Conservation (phyloP, 169 alveolate species). For the Ichthyophthirius multifiliis region DNA sequence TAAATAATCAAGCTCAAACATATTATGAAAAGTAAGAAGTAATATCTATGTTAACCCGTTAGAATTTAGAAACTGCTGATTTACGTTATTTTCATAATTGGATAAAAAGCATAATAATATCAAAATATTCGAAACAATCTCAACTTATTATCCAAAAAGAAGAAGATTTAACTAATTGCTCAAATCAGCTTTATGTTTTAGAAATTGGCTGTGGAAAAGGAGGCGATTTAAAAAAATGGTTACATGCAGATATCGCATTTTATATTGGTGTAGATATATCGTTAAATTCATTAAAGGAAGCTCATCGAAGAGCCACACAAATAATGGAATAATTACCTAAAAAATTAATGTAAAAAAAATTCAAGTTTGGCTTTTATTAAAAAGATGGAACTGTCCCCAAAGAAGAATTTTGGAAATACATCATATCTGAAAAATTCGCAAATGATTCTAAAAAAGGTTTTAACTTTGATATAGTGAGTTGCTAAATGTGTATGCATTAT, state of each 20-base stretch:
- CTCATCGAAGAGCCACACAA: constrained; percentile 50
- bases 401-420: constrained; percentile 1
- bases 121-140: constrained; percentile 43
- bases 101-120: constrained; percentile 65
- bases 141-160: background rate
- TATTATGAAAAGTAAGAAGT: background rate
- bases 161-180: background rate
- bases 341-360: background rate
- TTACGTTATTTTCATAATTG: constrained; percentile 73
- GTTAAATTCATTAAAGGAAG: constrained; percentile 47
- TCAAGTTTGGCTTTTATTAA: constrained; percentile 9
- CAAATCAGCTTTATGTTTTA: constrained; percentile 39
- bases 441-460: background rate
- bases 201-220: constrained; percentile 84
- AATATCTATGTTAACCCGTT: background rate
- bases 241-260: constrained; percentile 51
- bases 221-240: constrained; percentile 80
- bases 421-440: background rate
- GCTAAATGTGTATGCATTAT: constrained; percentile 15
- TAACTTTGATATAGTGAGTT: constrained; percentile 31
- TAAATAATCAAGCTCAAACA: too few relatives aligned
- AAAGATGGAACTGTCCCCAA: background rate
- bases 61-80: background rate
- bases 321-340: constrained; percentile 26
- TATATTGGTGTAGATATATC: constrained; percentile 72